A percentile compares a stretch with the other conserved stretches of the same genome.
phyloP scores from a whole-genome alignment of 495 filamentous ascomycete genomes.

The Hypoxylon intermedium region DNA sequence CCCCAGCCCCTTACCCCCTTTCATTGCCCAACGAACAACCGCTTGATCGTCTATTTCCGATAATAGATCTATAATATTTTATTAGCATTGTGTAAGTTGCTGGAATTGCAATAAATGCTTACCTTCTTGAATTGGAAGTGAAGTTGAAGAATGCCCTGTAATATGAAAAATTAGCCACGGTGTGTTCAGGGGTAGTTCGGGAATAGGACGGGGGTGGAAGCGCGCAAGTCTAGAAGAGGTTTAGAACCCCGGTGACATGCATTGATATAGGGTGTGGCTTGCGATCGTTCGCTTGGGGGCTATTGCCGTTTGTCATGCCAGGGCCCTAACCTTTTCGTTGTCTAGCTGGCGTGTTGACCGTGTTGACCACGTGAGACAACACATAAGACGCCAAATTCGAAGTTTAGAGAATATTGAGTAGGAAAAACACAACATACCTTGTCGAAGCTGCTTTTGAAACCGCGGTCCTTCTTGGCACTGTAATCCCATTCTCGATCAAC shows the following conservation, averaged over 20 bases:
- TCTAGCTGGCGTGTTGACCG: too few relatives aligned
- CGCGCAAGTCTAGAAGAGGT: constrained; percentile 18
- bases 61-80: constrained; percentile 65
- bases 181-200: constrained; percentile 12
- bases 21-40: constrained; percentile 26
- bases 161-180: constrained; percentile 35
- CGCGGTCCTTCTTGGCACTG: constrained; percentile 90
- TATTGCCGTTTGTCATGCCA: constrained; percentile 18
- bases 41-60: constrained; percentile 59
- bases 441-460: constrained; percentile 96
- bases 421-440: constrained; percentile 69
- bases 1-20: too few relatives aligned
- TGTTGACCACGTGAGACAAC: too few relatives aligned
- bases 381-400: too few relatives aligned
- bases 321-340: too few relatives aligned
- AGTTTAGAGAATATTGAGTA: too few relatives aligned
- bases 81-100: constrained; percentile 45
- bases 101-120: constrained; percentile 14
- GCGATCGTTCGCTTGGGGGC: constrained; percentile 18
- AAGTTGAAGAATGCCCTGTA: constrained; percentile 89
- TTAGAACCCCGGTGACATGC: constrained; percentile 21
- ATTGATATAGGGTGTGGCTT: constrained; percentile 29
- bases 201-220: constrained; percentile 14
- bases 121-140: constrained; percentile 97
- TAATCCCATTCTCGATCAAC: constrained; percentile 99